Base-by-base conservation (phyloP, 257 asterid genomes). In the Henckelia pumila region DNA sequence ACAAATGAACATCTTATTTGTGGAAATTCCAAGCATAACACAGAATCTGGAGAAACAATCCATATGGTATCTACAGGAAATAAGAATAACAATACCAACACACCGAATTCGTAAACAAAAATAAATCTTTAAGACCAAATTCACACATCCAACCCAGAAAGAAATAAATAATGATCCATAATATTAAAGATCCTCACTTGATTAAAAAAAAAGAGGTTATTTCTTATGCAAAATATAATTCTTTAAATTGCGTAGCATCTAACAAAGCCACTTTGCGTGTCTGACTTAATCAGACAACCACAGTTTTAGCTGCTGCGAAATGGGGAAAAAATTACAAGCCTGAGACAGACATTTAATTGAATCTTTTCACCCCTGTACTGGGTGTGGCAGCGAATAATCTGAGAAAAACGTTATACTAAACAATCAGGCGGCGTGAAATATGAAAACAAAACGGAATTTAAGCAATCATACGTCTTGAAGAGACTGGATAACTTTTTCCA, bases 401-500 rank as follows among this genome's bases (percentile, higher is more conserved):
- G 3, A 3, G 14, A 37, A 37, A 66, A 37, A 14, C 14, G 60
- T 64, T 7, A 19, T 16, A 8, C 35, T 67, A 61, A 65, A 59
- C 3, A 40, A 17, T 19, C 32, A 7, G 40, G 6, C 63, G 21
- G 6, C 63, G 21, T 20, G n/a, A 9, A 11, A 20, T n/a, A 37
- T 0, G 2, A 17, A 61, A 3, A 59, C 13, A 17, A 47, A 49
- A 6, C 32, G 70, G 64, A 61, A 33, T 23, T 35, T 7, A 55
- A 59, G 62, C 33, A 32, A 26, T 0, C 76, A n/a, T 85, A 92
- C 98, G 55, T 75, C 78, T 85, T 93, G 97, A 71, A 93, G 87
- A 69, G 96, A 87, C 62, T 90, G 76, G 61, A 93, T 88, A 79
- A 93, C 97, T 88, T 88, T 90, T 40, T 93, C 97, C 99, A 93